Evolutionary conservation across 495 filamentous ascomycete genomes (phyloP).

Genomic region (Tuber indicum): DNA sequence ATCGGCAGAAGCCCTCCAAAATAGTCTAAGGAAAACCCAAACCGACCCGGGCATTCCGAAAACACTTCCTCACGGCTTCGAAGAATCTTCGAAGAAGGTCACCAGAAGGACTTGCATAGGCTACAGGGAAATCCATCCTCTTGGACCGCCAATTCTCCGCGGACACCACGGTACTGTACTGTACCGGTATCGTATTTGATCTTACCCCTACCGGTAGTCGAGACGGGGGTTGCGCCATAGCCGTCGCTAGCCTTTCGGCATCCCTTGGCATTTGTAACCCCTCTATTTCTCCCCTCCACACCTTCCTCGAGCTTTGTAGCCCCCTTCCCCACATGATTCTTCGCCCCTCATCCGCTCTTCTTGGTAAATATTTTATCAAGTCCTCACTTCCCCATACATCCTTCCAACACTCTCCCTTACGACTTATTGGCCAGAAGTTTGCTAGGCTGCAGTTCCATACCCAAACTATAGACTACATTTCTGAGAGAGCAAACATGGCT

Average conservation of each 20-base stretch:
- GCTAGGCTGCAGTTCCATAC: slow-evolving; percentile 4
- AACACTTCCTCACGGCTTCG: background rate
- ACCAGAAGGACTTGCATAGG: background rate
- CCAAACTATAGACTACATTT: slow-evolving; percentile 24
- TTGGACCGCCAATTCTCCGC: background rate
- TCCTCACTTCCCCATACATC: slow-evolving; percentile 9
- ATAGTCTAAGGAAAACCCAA: background rate
- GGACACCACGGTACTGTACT: background rate
- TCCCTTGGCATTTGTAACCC: background rate
- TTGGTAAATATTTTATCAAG: slow-evolving; percentile 20
- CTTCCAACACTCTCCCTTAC: background rate
- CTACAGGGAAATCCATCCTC: background rate
- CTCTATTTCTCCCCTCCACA: background rate
- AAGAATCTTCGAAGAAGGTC: background rate
- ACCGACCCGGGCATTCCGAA: background rate
- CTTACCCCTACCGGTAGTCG: background rate
- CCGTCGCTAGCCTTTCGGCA: background rate
- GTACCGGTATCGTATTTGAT: background rate
- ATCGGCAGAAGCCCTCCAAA: too few relatives aligned
- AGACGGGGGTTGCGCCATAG: background rate
- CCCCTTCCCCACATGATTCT: slow-evolving; percentile 23
- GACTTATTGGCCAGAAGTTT: slow-evolving; percentile 8
- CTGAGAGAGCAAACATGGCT: slow-evolving; percentile 58
- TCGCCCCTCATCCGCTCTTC: slow-evolving; percentile 9
- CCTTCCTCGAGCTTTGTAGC: background rate